Conservation (phyloP, 305 asterid species). For the Fraxinus greggii region DNA sequence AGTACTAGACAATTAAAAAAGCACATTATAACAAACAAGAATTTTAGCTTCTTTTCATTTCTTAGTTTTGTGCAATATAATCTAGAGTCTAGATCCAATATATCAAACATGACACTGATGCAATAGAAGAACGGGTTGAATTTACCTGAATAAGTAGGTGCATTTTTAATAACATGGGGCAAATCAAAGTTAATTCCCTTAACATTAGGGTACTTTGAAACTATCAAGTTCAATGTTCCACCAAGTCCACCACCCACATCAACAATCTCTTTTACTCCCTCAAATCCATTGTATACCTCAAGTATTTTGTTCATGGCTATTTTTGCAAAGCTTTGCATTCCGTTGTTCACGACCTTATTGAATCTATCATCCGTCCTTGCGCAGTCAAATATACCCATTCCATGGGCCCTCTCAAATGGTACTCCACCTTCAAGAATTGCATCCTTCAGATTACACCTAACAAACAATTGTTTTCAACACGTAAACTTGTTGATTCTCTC, state of each 20-base stretch:
- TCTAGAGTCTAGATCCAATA: neutral
- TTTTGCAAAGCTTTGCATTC: neutral
- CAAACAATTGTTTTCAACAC: neutral
- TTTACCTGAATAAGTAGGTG: constrained; percentile 5
- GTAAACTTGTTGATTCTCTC: no score
- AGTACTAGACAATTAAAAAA: no score
- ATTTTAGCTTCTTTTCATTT: no score
- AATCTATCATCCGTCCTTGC: neutral
- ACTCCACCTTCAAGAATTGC: constrained; percentile 16
- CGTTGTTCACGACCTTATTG: constrained; percentile 9
- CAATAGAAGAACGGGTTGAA: no score
- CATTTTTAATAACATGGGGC: neutral
- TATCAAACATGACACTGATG: no score
- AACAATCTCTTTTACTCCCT: neutral
- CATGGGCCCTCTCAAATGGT: constrained; percentile 16
- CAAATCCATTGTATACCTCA: constrained; percentile 8
- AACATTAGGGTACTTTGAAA: constrained; percentile 4
- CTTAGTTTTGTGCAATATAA: no score
- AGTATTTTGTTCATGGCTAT: constrained; percentile 8
- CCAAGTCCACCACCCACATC: constrained; percentile 23
- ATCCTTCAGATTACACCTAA: neutral
- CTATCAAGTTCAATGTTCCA: neutral
- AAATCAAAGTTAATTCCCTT: constrained; percentile 5
- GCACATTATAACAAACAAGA: no score
- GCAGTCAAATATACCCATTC: constrained; percentile 14